Evolutionary conservation across 2,329 filamentous ascomycete species (phyloP).

Genomic region (Sclerotinia subarctica): DNA sequence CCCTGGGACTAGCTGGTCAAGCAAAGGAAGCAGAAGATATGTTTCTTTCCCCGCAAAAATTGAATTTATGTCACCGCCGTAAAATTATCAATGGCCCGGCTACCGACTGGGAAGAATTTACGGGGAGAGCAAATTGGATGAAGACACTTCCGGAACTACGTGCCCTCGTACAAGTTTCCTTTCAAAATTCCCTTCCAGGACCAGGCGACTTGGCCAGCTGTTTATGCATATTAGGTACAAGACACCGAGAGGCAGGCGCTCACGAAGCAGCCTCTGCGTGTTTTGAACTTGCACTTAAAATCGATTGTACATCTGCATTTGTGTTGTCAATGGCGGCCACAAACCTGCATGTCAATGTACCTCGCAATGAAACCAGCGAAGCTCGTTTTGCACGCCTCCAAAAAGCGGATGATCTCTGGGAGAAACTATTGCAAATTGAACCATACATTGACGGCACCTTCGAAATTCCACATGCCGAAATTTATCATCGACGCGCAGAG

Average conservation of each 20-base stretch:
- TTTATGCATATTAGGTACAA: constrained; percentile 13
- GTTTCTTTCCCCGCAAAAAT: constrained; percentile 1
- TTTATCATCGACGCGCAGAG: constrained; percentile 8
- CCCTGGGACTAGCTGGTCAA: not conserved
- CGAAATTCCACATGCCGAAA: constrained; percentile 12
- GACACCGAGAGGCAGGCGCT: not conserved
- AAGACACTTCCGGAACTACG: constrained; percentile 5
- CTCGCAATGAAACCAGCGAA: not conserved
- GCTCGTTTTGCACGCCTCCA: constrained; percentile 3
- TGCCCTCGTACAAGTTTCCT: constrained; percentile 4
- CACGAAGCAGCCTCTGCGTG: constrained; percentile 7
- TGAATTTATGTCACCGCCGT: constrained; percentile 4
- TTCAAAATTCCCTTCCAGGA: constrained; percentile 1
- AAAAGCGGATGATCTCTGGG: constrained; percentile 12
- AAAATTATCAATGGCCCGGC: not conserved
- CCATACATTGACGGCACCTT: constrained; percentile 1
- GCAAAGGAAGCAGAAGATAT: constrained; percentile 6
- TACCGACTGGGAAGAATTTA: constrained; percentile 9
- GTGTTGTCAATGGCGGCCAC: constrained; percentile 15
- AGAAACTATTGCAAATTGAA: not conserved
- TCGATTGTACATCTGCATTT: not conserved
- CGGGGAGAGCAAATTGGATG: constrained; percentile 17
- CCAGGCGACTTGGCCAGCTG: not conserved
- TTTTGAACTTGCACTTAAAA: constrained; percentile 6
- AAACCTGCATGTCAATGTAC: not conserved